Evolutionary conservation across 495 filamentous ascomycete genomes (phyloP).

Genomic region (Xylaria castorea): DNA sequence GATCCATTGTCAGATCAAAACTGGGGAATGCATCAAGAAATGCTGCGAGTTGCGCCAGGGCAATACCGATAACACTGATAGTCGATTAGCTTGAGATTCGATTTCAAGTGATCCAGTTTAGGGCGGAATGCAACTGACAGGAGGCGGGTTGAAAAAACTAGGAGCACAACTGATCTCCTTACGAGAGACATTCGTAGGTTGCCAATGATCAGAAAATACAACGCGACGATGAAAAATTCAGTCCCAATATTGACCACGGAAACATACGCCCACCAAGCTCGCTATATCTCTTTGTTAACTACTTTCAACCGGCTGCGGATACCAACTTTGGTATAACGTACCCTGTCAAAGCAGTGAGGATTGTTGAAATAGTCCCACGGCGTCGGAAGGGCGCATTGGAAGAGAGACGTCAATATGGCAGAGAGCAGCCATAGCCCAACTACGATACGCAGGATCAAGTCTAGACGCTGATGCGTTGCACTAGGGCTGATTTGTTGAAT

Average conservation of each 20-base stretch:
- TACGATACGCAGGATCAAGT: slow-evolving; percentile 36
- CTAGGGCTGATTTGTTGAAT: slow-evolving; percentile 37
- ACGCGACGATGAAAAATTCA: slow-evolving; percentile 43
- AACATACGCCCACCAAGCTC: slow-evolving; percentile 50
- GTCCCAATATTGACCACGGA: slow-evolving; percentile 47
- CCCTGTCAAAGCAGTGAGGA: slow-evolving; percentile 45
- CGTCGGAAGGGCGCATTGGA: slow-evolving; percentile 49
- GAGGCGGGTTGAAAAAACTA: slow-evolving; percentile 46
- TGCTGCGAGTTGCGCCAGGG: slow-evolving; percentile 42
- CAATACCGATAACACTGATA: slow-evolving; percentile 13
- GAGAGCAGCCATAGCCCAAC: slow-evolving; percentile 41
- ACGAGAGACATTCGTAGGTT: slow-evolving; percentile 44
- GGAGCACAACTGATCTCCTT: slow-evolving; percentile 41
- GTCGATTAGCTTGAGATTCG: slow-evolving; percentile 35
- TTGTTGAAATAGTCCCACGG: slow-evolving; percentile 47
- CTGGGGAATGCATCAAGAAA: slow-evolving; percentile 32
- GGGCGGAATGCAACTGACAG: slow-evolving; percentile 39
- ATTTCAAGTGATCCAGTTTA: not conserved
- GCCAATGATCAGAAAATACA: slow-evolving; percentile 45
- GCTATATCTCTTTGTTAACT: slow-evolving; percentile 29
- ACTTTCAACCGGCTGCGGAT: not conserved
- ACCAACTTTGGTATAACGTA: slow-evolving; percentile 26
- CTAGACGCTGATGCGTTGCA: slow-evolving; percentile 35
- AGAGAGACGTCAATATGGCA: slow-evolving; percentile 41
- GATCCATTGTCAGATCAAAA: slow-evolving; percentile 35